Evolutionary conservation across 169 alveolate species (phyloP).

Genomic region (Eimeria maxima): DNA sequence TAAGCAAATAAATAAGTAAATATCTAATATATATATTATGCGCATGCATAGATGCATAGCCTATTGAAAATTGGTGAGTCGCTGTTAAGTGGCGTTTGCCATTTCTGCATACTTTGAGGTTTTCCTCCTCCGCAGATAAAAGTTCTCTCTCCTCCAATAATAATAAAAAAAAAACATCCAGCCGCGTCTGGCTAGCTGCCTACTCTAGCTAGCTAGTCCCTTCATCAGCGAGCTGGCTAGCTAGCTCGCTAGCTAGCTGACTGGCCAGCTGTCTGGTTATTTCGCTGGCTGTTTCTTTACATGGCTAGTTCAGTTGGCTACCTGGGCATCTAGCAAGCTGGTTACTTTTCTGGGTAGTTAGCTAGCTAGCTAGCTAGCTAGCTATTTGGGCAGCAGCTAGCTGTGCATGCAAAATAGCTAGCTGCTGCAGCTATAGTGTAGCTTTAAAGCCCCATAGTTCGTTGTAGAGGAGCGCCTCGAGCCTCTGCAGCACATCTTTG

Average conservation of each 20-base stretch:
- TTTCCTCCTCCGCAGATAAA: background rate
- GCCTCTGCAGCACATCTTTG: constrained; percentile 10
- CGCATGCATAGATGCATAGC: too few species aligned
- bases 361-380: constrained; percentile 48
- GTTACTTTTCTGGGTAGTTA: background rate
- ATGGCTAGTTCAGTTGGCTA: background rate
- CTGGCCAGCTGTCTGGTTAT: background rate
- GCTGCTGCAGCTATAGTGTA: constrained; percentile 18
- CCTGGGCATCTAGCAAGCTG: background rate
- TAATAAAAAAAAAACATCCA: background rate
- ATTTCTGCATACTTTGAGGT: too few species aligned
- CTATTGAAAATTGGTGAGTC: background rate
- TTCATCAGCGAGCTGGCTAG: background rate
- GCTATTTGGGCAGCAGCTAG: background rate
- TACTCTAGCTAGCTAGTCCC: background rate
- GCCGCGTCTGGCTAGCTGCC: background rate
- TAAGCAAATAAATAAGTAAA: too few species aligned
- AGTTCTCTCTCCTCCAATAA: background rate
- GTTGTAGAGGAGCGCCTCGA: constrained; percentile 55
- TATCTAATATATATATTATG: too few species aligned
- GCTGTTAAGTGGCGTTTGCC: background rate
- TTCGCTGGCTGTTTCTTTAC: background rate
- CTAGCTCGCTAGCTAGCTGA: background rate
- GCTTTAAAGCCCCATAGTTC: constrained; percentile 62
- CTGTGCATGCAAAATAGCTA: too few species aligned